Conservation (phyloP, 805 yeast species). For the Nakazawaea anatomiae region DNA sequence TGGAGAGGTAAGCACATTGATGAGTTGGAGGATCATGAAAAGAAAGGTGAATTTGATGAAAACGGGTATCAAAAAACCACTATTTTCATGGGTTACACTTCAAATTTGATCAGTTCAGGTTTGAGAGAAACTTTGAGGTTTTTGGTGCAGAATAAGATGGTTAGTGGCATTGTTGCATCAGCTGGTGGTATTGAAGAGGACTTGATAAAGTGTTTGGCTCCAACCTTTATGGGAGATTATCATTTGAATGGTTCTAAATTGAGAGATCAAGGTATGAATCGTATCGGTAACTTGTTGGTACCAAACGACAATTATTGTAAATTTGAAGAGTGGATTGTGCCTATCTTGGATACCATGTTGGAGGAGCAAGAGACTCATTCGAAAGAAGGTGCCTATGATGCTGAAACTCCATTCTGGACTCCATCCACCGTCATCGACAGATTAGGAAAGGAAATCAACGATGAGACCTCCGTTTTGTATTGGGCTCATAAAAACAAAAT, state of each 20-base stretch:
- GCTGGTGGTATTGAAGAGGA: slow-evolving; percentile 99
- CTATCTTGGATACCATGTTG: slow-evolving; percentile 79
- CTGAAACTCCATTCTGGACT: slow-evolving; percentile 79
- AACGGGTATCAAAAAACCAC: slow-evolving; percentile 80
- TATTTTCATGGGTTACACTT: slow-evolving; percentile 92
- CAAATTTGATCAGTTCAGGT: slow-evolving; percentile 93
- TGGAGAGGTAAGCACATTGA: slow-evolving; percentile 86
- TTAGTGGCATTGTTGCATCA: slow-evolving; percentile 90
- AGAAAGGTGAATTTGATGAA: slow-evolving; percentile 72
- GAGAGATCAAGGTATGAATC: slow-evolving; percentile 93
- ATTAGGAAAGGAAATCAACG: slow-evolving; percentile 90
- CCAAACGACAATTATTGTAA: slow-evolving; percentile 97
- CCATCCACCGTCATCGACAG: slow-evolving; percentile 92
- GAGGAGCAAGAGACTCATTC: slow-evolving; percentile 77
- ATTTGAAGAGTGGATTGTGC: slow-evolving; percentile 98
- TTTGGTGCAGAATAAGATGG: slow-evolving; percentile 90
- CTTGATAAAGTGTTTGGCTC: slow-evolving; percentile 91
- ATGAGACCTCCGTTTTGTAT: slow-evolving; percentile 87
- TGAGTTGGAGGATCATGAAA: slow-evolving; percentile 62
- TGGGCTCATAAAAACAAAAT: slow-evolving; percentile 98
- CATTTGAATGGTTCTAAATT: slow-evolving; percentile 71
- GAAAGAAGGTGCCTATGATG: slow-evolving; percentile 54
- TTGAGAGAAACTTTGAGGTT: slow-evolving; percentile 84
- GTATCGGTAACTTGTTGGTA: slow-evolving; percentile 94
- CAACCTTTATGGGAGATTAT: slow-evolving; percentile 93